These are phyloP conservation scores for Phytomonas francai DNA, from an alignment of 208 protist species.

Conservation along the genomic window DNA sequence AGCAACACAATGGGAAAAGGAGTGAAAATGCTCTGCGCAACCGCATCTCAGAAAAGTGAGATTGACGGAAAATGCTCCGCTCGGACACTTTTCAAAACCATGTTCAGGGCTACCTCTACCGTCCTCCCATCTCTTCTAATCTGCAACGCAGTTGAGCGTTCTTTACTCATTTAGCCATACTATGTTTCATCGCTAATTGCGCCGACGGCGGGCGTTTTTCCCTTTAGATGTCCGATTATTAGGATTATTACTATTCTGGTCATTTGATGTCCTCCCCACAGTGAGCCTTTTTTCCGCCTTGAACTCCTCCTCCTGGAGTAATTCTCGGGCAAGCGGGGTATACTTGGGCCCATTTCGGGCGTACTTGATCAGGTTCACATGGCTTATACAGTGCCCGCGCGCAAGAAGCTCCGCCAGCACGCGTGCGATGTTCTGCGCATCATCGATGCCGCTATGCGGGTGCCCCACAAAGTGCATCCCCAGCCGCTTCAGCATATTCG, in stretches of 20 bases:
- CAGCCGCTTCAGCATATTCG: conserved; percentile 71
- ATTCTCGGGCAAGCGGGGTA: conserved; percentile 19
- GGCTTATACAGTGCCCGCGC: conserved; percentile 62
- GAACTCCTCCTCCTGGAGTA: conserved; percentile 17
- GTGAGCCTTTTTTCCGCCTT: background rate
- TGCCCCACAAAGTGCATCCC: conserved; percentile 74
- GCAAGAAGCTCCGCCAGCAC: conserved; percentile 73
- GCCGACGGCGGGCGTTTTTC: background rate
- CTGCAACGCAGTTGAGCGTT: background rate
- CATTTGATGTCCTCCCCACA: background rate
- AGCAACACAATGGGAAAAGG: background rate
- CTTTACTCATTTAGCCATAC: background rate
- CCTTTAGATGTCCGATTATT: background rate
- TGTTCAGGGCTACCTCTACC: background rate
- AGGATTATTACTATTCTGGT: conserved; percentile 1
- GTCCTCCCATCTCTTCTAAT: background rate
- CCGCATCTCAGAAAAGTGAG: background rate
- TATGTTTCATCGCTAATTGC: background rate
- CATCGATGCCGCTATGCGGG: conserved; percentile 85
- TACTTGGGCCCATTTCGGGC: conserved; percentile 5
- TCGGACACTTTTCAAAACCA: background rate
- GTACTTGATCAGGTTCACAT: conserved; percentile 76
- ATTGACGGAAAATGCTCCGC: background rate
- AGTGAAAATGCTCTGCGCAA: background rate
- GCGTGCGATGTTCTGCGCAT: conserved; percentile 86